These are phyloP conservation scores for Mortierella sp. DNA, from an alignment of 371 early-diverging fungal species.

Conservation along the genomic window DNA sequence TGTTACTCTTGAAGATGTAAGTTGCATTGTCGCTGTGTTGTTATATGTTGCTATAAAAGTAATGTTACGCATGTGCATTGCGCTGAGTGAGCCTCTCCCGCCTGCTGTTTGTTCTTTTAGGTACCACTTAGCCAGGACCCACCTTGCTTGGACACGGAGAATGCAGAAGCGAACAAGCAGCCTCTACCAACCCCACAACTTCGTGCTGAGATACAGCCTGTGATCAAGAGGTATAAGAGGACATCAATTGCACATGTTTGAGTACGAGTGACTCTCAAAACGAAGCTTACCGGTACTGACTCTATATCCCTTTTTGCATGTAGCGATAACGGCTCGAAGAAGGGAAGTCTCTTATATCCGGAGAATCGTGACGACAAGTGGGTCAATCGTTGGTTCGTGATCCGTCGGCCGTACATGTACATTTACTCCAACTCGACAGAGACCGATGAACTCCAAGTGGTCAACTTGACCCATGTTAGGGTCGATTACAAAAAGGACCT, in stretches of 20 bases:
- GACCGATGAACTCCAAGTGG: conserved; percentile 74
- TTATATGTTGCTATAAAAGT: not conserved
- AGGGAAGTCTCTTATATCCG: conserved; percentile 70
- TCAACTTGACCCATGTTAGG: conserved; percentile 79
- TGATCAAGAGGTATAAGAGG: conserved; percentile 57
- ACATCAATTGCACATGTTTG: not conserved
- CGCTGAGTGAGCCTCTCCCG: too few relatives aligned
- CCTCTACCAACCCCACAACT: conserved; percentile 57
- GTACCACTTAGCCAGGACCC: conserved; percentile 65
- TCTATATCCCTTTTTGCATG: not conserved
- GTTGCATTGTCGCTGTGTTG: not conserved
- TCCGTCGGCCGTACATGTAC: conserved; percentile 87
- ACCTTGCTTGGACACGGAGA: conserved; percentile 60
- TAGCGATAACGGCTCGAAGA: conserved; percentile 70
- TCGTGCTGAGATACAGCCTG: conserved; percentile 67
- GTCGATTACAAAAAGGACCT: conserved; percentile 76
- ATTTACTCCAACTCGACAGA: conserved; percentile 74
- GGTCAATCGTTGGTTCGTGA: conserved; percentile 85
- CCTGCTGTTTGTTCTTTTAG: not conserved
- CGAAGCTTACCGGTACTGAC: not conserved
- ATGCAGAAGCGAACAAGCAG: conserved; percentile 51
- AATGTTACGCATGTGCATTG: not conserved
- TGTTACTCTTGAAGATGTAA: conserved; percentile 65
- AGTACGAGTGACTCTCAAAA: not conserved
- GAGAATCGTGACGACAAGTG: conserved; percentile 75